phyloP scores from a whole-genome alignment of 345 rosid species.

The Theobroma cacao region DNA sequence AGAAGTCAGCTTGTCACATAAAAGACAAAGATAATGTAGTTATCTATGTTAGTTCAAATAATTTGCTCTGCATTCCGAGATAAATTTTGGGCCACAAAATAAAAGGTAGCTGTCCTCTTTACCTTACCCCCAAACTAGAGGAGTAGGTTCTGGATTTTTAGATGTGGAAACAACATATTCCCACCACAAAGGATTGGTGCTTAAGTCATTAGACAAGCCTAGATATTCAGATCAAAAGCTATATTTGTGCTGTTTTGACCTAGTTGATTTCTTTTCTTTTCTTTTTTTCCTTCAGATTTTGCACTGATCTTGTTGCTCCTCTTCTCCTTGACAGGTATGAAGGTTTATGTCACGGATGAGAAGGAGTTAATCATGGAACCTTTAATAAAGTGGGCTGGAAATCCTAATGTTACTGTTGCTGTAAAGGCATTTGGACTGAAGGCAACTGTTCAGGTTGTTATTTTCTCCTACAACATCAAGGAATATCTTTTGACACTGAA shows the following conservation, averaged over 20 bases:
- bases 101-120: neutral
- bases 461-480: slow-evolving; percentile 1
- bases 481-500: neutral
- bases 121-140: neutral
- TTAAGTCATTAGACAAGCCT: neutral
- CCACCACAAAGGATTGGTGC: neutral
- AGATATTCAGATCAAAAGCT: neutral
- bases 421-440: slow-evolving; percentile 89
- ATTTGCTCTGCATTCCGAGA: neutral
- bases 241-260: neutral
- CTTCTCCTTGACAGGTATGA: slow-evolving; percentile 63
- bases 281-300: neutral
- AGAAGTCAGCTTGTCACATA: neutral
- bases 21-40: neutral
- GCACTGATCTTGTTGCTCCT: neutral
- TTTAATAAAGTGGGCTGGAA: slow-evolving; percentile 86
- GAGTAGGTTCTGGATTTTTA: neutral
- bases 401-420: slow-evolving; percentile 73
- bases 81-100: neutral
- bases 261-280: neutral
- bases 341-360: slow-evolving; percentile 91
- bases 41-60: neutral
- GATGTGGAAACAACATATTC: neutral
- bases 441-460: slow-evolving; percentile 84
- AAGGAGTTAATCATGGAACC: slow-evolving; percentile 98